Base-by-base conservation (phyloP, 257 asterid species). In the Plectranthus barbatus region DNA sequence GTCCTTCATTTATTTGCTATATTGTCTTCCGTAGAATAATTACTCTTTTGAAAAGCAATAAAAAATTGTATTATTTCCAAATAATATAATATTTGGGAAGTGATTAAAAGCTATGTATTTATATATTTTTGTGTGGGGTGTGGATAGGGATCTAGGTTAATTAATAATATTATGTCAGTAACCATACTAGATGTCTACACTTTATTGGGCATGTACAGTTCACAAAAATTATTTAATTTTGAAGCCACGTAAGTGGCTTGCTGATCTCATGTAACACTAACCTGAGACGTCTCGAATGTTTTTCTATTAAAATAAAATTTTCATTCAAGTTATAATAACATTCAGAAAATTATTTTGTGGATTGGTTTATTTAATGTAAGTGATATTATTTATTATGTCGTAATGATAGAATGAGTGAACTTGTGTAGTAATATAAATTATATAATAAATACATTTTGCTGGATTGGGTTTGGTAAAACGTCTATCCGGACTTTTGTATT, bases 241-340 rank as follows among this genome's bases (percentile, higher is more conserved):
- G 9, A 0, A 36, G 24, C 26, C 33, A 8, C 45, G 4, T 13
- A 14, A 11, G 4, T 67, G 37, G n/a, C 31, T 53, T 17, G 56
- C 19, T 68, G 36, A 68, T 58, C 55, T 49, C 67, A 68, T 58
- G n/a, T 47, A 46, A 10, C 72, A 47, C 66, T 47, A 33, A 44
- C 42, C 4, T 17, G 4, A 48, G 45, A 29, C 9, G 11, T 55
- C 37, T 42, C 50, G 26, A 49, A 6, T n/a, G 8, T 42, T 7
- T 23, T 10, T 12, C 37, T 24, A 18, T 1, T 9, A 2, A 41
- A 41, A 41, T 36, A 37, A 9, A 26, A 26, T 26, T 26, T 26
- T n/a, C n/a, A n/a, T n/a, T n/a, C n/a, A n/a, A n/a, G n/a, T n/a
- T n/a, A n/a, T n/a, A n/a, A n/a, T n/a, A n/a, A n/a, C n/a, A n/a